Evolutionary conservation across 768 basidiomycete species (phyloP).

Genomic region (Boletus coccyginus): DNA sequence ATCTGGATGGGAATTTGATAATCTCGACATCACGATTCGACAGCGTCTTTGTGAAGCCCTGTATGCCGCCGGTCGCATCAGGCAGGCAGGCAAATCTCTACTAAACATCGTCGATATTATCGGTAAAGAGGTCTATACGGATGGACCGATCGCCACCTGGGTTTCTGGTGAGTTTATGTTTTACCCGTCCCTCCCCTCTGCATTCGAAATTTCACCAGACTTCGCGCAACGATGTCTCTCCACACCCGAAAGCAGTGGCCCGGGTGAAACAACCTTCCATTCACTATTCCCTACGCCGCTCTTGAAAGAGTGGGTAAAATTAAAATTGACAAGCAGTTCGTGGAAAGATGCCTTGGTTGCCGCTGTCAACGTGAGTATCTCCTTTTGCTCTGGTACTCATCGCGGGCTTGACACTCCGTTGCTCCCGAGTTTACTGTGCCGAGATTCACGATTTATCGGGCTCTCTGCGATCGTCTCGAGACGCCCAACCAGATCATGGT

Average conservation of each 20-base stretch:
- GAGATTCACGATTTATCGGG: not conserved
- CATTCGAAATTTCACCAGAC: not conserved
- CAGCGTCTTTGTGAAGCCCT: no score
- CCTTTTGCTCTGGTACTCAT: not conserved
- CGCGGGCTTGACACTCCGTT: not conserved
- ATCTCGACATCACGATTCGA: no score
- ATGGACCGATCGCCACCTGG: not conserved
- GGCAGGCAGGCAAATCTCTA: not conserved
- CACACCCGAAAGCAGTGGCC: not conserved
- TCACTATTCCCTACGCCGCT: not conserved
- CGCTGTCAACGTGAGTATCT: not conserved
- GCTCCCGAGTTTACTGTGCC: not conserved
- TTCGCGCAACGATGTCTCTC: not conserved
- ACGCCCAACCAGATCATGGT: not conserved
- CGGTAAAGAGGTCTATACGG: not conserved
- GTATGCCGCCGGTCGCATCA: no score
- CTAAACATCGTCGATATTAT: not conserved
- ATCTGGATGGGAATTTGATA: no score
- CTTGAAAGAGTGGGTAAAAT: not conserved
- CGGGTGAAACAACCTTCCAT: not conserved
- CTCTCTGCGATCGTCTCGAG: not conserved
- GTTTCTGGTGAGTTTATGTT: not conserved
- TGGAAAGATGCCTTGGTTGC: not conserved
- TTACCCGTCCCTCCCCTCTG: no score
- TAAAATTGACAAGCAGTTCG: not conserved